Evolutionary conservation across 2,329 filamentous ascomycete genomes (phyloP), one percentile per base, ranked within the genome.

Genomic region (Rutstroemia sp.): DNA sequence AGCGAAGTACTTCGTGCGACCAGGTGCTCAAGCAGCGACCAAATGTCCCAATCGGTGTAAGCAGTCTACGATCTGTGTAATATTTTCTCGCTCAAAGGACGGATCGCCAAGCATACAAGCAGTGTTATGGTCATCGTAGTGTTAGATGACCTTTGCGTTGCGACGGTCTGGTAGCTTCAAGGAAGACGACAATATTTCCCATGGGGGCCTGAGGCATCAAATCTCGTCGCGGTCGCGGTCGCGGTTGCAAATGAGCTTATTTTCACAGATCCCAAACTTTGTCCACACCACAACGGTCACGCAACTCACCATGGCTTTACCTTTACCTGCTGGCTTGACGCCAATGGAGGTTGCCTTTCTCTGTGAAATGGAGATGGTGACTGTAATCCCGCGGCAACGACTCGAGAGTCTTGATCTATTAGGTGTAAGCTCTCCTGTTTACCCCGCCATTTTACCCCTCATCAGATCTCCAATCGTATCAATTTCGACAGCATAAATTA

Each of bases 331-430:
- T 7, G 75, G 86, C 71, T 80, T 96, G 46, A 87, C 88, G 65
- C 90, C 94, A 58, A 79, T 88, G 61, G 94, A 99, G 75, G 88
- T 95, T 47, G 88, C 91, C 51, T 99, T 97, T 69, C 77, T 97
- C 27, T 96, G 92, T 72, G 94, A 99, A 75, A 97, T 96, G 91
- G 92, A 97, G 75, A 82, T 90, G 67, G 88, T 99, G 56, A 96
- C 92, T 0, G 82, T 99, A 21, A 84, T 97, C 50, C 94, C 94
- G 38, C 88, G 94, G 54, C 92, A 97, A 71, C 83, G 88, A 61
- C 84, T 99, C 53, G 91, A 96, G 63, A 83, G 83, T 64, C 87
- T 99, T 61, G 80, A 89, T 65, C 80, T 99, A 60, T 81, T 99
- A 55, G 85, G 87, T 63, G 94, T 97, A 78, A 77, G 87, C 69